A percentile compares a stretch with the other conserved stretches of the same genome.
These are phyloP conservation scores for Coemansia brasiliensis DNA, from an alignment of 192 early-diverging fungal genomes.

Conservation along the genomic window DNA sequence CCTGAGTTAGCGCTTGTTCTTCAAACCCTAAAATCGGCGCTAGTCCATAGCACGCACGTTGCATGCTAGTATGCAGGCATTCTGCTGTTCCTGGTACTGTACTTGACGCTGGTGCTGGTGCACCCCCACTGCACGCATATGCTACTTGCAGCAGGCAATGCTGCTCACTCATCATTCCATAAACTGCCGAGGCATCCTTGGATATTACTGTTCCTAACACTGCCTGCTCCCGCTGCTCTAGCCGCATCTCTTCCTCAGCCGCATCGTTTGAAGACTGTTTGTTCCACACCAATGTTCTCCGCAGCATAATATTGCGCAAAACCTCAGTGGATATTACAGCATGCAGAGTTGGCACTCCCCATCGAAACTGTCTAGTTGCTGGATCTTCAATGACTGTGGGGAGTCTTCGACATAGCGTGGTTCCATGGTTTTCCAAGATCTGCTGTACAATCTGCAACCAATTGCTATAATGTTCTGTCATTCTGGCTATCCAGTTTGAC, in stretches of 20 bases:
- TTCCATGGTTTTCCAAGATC: constrained; percentile 45
- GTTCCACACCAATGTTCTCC: constrained; percentile 17
- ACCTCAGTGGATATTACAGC: constrained; percentile 38
- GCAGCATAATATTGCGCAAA: constrained; percentile 31
- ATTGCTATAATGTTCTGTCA: constrained; percentile 27
- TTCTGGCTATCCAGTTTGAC: constrained; percentile 5
- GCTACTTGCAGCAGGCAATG: constrained; percentile 38
- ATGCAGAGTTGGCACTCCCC: constrained; percentile 47
- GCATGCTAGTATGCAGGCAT: constrained; percentile 22
- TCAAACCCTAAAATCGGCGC: constrained; percentile 46
- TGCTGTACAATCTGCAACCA: constrained; percentile 47
- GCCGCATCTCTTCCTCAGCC: constrained; percentile 22
- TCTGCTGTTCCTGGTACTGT: constrained; percentile 17
- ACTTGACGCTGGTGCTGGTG: background rate
- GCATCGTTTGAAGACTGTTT: constrained; percentile 7
- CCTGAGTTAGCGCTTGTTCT: constrained; percentile 40
- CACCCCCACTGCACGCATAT: constrained; percentile 13
- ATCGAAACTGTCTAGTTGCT: constrained; percentile 38
- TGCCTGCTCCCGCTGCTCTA: constrained; percentile 39
- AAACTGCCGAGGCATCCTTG: constrained; percentile 45
- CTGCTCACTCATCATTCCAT: constrained; percentile 52
- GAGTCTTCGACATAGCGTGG: constrained; percentile 32
- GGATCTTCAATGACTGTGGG: constrained; percentile 47
- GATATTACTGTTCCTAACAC: constrained; percentile 37
- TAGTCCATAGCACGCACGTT: constrained; percentile 36